Base-by-base conservation (phyloP, 2,329 filamentous ascomycete species). In the Ciborinia camelliae region DNA sequence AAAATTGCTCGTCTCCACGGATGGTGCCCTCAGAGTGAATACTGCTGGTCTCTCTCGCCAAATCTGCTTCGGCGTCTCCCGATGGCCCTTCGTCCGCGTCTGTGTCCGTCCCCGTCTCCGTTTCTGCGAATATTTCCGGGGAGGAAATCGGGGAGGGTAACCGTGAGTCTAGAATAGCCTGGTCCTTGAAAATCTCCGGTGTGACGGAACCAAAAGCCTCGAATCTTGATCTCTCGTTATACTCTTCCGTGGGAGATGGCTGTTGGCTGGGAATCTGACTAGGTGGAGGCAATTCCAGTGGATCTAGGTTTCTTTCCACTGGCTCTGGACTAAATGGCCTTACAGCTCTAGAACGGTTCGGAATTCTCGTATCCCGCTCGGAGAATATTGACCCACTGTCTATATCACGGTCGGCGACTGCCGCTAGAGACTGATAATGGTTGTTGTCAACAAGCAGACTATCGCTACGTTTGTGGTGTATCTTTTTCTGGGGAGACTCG, bases 391-490 rank as follows among this genome's bases (percentile, higher is more conserved):
- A 84, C 52, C 75, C 72, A 53, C 85, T 81, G 32, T 75, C 77
- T 26, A 37, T 71, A 55, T 73, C 73, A 28, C 70, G 74, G 12
- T 67, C 69, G 35, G 59, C 65, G 52, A 84, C 76, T 8, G 81
- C 82, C 10, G 80, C 78, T 10, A 88, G 77, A 68, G 84, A 86
- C 73, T 87, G 85, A 70, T 87, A 87, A 18, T 79, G 77, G 6
- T 84, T 80, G 20, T 76, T 72, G 35, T 83, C 81, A 62, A 81
- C 79, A 8, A 84, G 76, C 63, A 87, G 76, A 71, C 83, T 86
- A 71, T 87, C 85, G 28, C 79, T 77, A 39, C 84, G 79, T 39
- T 74, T 75, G 67, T 84, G 80, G 18, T 75, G 70, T 26, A 63
- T 68, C 12, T 60, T 50, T 43, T 60, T 59, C 23, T 51, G 65